Evolutionary conservation across 192 early-diverging fungal species (phyloP).

Genomic region (Backusella psychrophila): DNA sequence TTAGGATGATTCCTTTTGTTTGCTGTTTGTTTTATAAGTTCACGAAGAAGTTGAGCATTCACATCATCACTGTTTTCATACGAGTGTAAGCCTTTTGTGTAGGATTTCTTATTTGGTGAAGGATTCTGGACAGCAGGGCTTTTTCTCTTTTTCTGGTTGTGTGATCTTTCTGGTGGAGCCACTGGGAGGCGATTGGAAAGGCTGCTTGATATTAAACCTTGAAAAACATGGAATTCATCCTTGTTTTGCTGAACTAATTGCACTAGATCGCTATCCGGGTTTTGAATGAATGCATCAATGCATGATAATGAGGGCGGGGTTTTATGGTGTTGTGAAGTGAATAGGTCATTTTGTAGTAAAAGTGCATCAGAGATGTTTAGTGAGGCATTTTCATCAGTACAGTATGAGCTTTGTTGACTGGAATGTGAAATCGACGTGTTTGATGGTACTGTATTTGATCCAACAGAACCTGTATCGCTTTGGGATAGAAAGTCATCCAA

Average conservation of each 20-base stretch:
- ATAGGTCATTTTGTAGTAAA: not conserved
- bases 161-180: not conserved
- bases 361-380: not conserved
- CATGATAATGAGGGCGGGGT: not conserved
- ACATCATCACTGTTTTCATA: not conserved
- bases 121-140: not conserved
- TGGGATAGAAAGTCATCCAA: constrained; percentile 6
- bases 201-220: not conserved
- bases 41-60: constrained; percentile 8
- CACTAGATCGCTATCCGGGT: constrained; percentile 4
- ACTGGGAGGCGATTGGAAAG: not conserved
- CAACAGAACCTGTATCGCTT: not conserved
- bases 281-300: constrained; percentile 1
- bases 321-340: not conserved
- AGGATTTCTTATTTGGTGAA: not conserved
- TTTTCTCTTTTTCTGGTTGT: not conserved
- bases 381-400: not conserved
- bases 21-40: constrained; percentile 11
- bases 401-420: not conserved
- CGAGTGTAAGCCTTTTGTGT: not conserved
- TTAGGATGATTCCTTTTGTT: not conserved
- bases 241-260: constrained; percentile 5
- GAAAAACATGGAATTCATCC: not conserved
- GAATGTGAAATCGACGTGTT: not conserved
- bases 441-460: not conserved